Evolutionary conservation across 352 stramenopile genomes (phyloP).

Genomic region (Pythium dissimile): DNA sequence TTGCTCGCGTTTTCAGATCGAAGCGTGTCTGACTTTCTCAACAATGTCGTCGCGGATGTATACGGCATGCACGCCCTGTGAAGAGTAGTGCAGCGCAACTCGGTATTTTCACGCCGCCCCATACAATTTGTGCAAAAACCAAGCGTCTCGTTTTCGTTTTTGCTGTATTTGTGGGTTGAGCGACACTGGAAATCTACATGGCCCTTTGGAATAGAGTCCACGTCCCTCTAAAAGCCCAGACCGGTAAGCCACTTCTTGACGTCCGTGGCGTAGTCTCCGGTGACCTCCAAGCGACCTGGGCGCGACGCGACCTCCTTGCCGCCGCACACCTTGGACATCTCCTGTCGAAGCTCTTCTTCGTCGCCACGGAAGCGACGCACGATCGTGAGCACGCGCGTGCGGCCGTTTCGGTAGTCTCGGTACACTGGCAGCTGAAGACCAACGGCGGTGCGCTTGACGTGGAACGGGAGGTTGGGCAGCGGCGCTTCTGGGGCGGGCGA

Average conservation of each 20-base stretch:
- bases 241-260: slow-evolving; percentile 84
- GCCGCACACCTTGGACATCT: slow-evolving; percentile 85
- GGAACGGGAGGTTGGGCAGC: slow-evolving; percentile 62
- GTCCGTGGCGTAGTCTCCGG: slow-evolving; percentile 62
- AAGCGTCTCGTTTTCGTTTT: neutral
- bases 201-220: neutral
- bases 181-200: neutral
- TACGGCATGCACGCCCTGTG: slow-evolving; percentile 82
- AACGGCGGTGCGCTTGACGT: slow-evolving; percentile 77
- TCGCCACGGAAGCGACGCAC: slow-evolving; percentile 78
- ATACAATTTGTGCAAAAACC: no score
- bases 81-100: slow-evolving; percentile 10
- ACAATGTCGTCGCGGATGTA: slow-evolving; percentile 76
- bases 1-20: slow-evolving; percentile 69
- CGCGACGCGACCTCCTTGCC: slow-evolving; percentile 68
- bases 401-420: slow-evolving; percentile 81
- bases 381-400: slow-evolving; percentile 85
- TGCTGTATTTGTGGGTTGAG: neutral
- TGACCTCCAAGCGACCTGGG: slow-evolving; percentile 74
- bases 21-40: slow-evolving; percentile 77
- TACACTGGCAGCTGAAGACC: slow-evolving; percentile 84
- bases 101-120: no score
- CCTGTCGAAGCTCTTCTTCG: slow-evolving; percentile 64
- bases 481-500: slow-evolving; percentile 66
- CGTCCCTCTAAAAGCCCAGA: slow-evolving; percentile 58